Evolutionary conservation across 345 rosid genomes (phyloP), one percentile per base, ranked within the genome.

Genomic region (Gossypium raimondii): DNA sequence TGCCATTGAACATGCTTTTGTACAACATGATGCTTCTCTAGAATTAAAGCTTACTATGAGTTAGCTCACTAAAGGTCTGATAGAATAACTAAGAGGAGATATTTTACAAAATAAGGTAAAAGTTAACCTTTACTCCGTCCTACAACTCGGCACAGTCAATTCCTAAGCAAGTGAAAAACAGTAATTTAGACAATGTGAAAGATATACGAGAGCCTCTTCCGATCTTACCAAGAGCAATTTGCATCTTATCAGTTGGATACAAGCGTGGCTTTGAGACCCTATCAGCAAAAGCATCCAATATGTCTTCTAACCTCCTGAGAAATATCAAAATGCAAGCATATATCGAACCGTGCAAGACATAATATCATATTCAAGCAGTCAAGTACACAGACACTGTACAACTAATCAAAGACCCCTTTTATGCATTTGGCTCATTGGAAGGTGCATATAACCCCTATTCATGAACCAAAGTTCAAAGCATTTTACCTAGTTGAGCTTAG

Each of bases 221-320:
- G 38, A 59, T 58, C 86, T 76, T 86, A 94, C 98, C 97, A 13
- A 94, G 78, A 82, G 98, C 90, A 85, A 94, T 91, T 78, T 80
- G 92, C 87, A 95, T 84, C 91, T 95, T 93, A 85, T 95, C 99
- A 9, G 98, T 91, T 65, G 84, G 84, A 82, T 85, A 93, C 70
- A 95, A 84, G 71, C 90, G 94, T 11, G 99, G 97, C 78, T 89
- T 95, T 4, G 94, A 84, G 38, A 95, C 82, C 71, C 92, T 89
- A 78, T 95, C 99, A 62, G 99, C 99, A 87, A 93, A 91, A 79
- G 92, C 84, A 87, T 95, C 97, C 90, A 95, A 78, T 52, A 86
- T 84, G 83, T 86, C 93, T 79, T 95, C 99, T 80, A 95, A 81
- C 78, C 86, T 88, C 92, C 99, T 95, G 73, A 82, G 60, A 55